These are phyloP conservation scores for Plasmopara viticola DNA, from an alignment of 352 stramenopile genomes.

Conservation along the genomic window DNA sequence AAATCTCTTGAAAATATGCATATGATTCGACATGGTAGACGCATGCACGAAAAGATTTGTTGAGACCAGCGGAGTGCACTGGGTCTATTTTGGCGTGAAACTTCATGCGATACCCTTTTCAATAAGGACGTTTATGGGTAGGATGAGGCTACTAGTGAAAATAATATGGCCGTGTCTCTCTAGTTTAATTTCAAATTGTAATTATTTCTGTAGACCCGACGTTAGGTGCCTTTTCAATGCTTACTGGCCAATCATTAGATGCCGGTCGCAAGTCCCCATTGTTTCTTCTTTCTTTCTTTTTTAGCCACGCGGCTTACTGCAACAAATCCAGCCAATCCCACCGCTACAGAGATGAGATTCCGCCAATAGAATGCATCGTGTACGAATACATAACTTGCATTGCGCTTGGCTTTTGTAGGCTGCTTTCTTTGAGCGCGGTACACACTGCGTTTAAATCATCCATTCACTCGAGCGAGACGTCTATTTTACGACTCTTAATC, in stretches of 20 bases:
- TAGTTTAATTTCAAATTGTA: no score
- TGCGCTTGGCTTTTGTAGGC: no score
- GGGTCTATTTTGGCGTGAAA: no score
- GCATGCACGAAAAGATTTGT: not conserved
- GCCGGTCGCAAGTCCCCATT: not conserved
- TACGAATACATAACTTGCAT: not conserved
- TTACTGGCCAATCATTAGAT: not conserved
- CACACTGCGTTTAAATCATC: not conserved
- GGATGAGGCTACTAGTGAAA: not conserved
- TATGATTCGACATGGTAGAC: no score
- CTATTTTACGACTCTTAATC: no score
- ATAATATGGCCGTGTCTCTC: no score
- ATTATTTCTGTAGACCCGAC: no score
- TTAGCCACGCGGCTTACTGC: not conserved
- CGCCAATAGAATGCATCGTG: not conserved
- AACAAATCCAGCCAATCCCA: not conserved
- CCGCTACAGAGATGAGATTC: constrained; percentile 1
- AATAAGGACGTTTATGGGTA: not conserved
- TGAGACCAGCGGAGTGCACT: no score
- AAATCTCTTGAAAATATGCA: not conserved
- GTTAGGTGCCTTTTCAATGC: no score
- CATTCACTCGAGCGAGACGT: not conserved
- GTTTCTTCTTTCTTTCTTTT: not conserved
- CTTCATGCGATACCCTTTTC: not conserved
- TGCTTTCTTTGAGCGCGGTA: not conserved